Percentiles rank a stretch among this genome's conserved stretches.
Evolutionary conservation across 2,329 filamentous ascomycete species (phyloP).

Genomic region (Diplodia mutila): DNA sequence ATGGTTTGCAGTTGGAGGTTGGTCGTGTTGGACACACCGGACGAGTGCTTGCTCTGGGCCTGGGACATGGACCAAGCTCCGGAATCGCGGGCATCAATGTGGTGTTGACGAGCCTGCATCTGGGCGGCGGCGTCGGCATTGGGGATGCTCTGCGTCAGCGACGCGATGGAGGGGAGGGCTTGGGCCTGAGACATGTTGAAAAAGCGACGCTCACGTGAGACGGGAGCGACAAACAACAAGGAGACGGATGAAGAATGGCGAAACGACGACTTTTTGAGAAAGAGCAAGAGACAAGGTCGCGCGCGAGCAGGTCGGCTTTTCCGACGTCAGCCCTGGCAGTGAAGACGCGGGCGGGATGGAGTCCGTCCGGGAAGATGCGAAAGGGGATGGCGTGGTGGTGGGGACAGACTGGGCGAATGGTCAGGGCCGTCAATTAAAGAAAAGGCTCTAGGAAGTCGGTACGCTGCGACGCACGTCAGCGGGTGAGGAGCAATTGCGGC

Average conservation of each 20-base stretch:
- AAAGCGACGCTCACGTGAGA: constrained; percentile 12
- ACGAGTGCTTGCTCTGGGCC: constrained; percentile 57
- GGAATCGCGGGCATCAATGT: constrained; percentile 56
- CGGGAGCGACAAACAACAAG: not conserved
- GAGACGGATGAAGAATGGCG: not conserved
- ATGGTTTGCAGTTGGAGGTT: constrained; percentile 55
- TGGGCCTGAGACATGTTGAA: constrained; percentile 38
- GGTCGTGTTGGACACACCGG: constrained; percentile 49
- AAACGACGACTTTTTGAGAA: not conserved
- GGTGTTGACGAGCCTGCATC: constrained; percentile 38
- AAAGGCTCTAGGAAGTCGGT: not conserved
- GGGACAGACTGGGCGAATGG: not conserved
- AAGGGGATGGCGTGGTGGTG: constrained; percentile 15
- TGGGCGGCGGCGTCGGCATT: constrained; percentile 39
- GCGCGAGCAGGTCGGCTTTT: not conserved
- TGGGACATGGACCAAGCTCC: constrained; percentile 64
- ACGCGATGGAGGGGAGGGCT: constrained; percentile 44
- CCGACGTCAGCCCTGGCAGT: not conserved
- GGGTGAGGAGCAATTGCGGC: not conserved
- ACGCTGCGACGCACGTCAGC: constrained; percentile 8
- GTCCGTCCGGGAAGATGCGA: not conserved
- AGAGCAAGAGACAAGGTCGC: not conserved
- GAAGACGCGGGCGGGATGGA: not conserved
- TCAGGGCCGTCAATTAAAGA: constrained; percentile 18
- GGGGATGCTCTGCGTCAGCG: constrained; percentile 41